A percentile compares a stretch with the other conserved stretches of the same genome.
Evolutionary conservation across 495 filamentous ascomycete species (phyloP).

Genomic region (Penicillium waksmanii): DNA sequence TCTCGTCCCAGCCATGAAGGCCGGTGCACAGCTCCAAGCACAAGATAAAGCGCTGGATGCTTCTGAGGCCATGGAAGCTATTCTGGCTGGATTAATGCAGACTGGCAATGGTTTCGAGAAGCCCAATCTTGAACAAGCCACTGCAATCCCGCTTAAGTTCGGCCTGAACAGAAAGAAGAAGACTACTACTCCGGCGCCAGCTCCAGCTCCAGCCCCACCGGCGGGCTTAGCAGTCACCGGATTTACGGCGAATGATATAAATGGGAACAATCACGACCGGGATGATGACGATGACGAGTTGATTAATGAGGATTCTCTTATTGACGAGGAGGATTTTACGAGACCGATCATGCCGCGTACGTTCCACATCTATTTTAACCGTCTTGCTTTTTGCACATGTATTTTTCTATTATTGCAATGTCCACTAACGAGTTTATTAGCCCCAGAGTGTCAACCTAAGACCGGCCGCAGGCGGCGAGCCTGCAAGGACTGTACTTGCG

Average conservation of each 20-base stretch:
- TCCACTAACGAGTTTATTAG: conserved; percentile 42
- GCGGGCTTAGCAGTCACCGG: conserved; percentile 41
- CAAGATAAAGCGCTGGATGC: conserved; percentile 66
- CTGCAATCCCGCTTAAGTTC: conserved; percentile 73
- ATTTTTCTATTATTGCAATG: conserved; percentile 1
- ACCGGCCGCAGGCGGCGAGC: conserved; percentile 90
- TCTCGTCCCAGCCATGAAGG: conserved; percentile 69
- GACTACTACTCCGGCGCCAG: conserved; percentile 33
- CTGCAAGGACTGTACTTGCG: conserved; percentile 98
- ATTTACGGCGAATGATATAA: conserved; percentile 46
- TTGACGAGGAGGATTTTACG: conserved; percentile 80
- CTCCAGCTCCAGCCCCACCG: conserved; percentile 13
- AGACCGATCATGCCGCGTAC: conserved; percentile 75
- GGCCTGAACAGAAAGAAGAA: conserved; percentile 69
- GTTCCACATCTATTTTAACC: conserved; percentile 31
- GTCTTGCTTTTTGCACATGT: neutral
- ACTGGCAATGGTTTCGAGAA: conserved; percentile 69
- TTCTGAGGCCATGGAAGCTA: conserved; percentile 61
- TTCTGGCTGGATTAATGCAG: conserved; percentile 79
- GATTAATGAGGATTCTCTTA: conserved; percentile 85
- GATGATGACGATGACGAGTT: conserved; percentile 77
- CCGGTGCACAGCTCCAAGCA: conserved; percentile 67
- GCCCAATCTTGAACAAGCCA: conserved; percentile 63
- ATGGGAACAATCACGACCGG: conserved; percentile 41
- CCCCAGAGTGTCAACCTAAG: conserved; percentile 81